Percentiles rank a stretch among this genome's conserved stretches.
phyloP scores from a whole-genome alignment of 2,329 filamentous ascomycete genomes.

The Fusarium hostae region DNA sequence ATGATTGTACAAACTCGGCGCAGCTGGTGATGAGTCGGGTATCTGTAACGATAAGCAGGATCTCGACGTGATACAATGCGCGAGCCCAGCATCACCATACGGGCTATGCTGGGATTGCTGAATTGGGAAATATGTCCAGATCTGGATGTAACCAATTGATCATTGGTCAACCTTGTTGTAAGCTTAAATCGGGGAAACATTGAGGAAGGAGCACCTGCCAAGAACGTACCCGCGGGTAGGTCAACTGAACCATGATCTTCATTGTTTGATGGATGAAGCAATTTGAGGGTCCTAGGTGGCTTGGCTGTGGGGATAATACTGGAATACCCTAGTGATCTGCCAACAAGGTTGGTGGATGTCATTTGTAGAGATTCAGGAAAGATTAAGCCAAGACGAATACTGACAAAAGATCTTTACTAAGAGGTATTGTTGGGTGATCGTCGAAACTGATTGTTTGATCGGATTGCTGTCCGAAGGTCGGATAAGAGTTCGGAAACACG shows the following conservation, averaged over 20 bases:
- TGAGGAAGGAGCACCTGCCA: neutral
- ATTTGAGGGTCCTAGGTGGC: neutral
- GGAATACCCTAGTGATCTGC: neutral
- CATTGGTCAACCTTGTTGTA: slow-evolving; percentile 4
- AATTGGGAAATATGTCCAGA: neutral
- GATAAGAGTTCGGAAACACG: neutral
- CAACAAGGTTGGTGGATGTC: neutral
- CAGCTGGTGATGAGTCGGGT: neutral
- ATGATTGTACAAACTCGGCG: neutral
- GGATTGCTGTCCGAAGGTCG: neutral
- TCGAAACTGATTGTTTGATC: neutral
- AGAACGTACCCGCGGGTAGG: neutral
- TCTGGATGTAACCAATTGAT: neutral
- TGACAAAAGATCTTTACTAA: neutral
- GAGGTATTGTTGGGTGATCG: neutral
- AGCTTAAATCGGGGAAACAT: neutral
- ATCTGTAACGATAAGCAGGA: neutral
- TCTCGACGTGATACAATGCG: neutral
- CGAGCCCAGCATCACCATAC: neutral
- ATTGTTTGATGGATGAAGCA: neutral
- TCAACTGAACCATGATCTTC: slow-evolving; percentile 2
- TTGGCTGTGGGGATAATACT: neutral
- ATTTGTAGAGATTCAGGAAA: neutral
- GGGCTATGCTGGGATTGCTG: neutral
- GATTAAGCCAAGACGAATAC: neutral